Evolutionary conservation across 306 rosid species (phyloP).

Genomic region (Purshia tridentata): DNA sequence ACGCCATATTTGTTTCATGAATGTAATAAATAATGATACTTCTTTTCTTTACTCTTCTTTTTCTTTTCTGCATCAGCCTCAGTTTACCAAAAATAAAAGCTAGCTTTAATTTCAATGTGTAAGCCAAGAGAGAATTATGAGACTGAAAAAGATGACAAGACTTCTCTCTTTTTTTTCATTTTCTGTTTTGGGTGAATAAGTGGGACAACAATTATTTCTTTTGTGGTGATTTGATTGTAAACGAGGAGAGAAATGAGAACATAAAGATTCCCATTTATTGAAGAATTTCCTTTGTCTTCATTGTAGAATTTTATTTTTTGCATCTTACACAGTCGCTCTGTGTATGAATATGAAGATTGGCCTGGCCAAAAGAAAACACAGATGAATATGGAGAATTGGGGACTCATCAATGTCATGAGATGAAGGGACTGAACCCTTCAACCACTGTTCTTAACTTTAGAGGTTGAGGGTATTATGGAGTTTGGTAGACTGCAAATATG

Average conservation of each 20-base stretch:
- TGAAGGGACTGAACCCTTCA: background rate
- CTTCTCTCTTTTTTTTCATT: no score
- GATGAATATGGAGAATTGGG: background rate
- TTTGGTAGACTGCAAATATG: slow-evolving; percentile 3
- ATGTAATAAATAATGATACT: background rate
- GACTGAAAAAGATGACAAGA: no score
- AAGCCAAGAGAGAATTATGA: no score
- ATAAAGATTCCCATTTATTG: background rate
- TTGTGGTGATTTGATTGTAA: background rate
- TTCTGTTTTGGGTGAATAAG: no score
- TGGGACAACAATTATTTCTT: no score
- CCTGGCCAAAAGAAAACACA: no score
- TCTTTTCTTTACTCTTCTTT: background rate
- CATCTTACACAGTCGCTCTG: background rate
- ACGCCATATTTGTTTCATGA: slow-evolving; percentile 7
- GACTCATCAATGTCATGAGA: slow-evolving; percentile 12
- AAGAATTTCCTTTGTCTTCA: background rate
- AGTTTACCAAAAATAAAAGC: no score
- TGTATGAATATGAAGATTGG: no score
- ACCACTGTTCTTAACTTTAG: background rate
- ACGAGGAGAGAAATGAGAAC: background rate
- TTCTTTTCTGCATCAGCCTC: background rate
- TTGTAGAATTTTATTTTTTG: background rate
- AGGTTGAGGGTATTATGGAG: slow-evolving; percentile 7
- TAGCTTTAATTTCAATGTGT: background rate